Percentiles rank a stretch among this genome's conserved stretches.
These are phyloP conservation scores for Saccharomycopsis hybrid DNA, from an alignment of 1,139 yeast genomes.

Conservation along the genomic window DNA sequence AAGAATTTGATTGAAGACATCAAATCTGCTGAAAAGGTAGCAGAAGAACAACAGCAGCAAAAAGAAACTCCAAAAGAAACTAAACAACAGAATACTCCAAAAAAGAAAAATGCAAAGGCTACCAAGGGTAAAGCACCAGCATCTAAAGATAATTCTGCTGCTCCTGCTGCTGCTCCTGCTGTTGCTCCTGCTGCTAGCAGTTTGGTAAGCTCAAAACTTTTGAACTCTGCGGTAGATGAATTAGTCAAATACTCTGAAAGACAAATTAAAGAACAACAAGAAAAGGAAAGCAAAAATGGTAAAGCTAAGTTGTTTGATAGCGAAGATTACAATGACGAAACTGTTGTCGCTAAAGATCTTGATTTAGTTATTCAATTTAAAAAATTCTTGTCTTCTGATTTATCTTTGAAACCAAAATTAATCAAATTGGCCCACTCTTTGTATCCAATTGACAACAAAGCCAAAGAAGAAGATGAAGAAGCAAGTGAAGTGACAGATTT, in stretches of 20 bases:
- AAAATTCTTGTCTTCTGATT: slow-evolving; percentile 55
- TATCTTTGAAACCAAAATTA: slow-evolving; percentile 66
- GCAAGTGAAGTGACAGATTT: slow-evolving; percentile 36
- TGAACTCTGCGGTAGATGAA: slow-evolving; percentile 45
- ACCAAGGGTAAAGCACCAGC: slow-evolving; percentile 15
- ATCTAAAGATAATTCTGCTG: not conserved
- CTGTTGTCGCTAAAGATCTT: slow-evolving; percentile 23
- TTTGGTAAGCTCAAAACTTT: slow-evolving; percentile 6
- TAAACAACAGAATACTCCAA: slow-evolving; percentile 23
- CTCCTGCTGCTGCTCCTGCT: slow-evolving; percentile 10
- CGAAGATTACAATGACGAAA: slow-evolving; percentile 35
- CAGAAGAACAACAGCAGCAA: not conserved
- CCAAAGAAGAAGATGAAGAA: slow-evolving; percentile 22
- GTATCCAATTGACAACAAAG: slow-evolving; percentile 22
- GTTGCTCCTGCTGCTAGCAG: slow-evolving; percentile 18
- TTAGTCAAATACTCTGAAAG: slow-evolving; percentile 40
- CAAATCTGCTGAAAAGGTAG: not conserved
- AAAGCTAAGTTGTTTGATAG: slow-evolving; percentile 40
- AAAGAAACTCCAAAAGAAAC: slow-evolving; percentile 22
- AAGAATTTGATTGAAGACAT: not conserved
- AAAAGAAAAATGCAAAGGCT: slow-evolving; percentile 21
- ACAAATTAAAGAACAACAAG: slow-evolving; percentile 29
- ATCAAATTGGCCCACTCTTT: slow-evolving; percentile 50
- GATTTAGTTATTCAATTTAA: slow-evolving; percentile 51
- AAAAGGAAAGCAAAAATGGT: slow-evolving; percentile 30